A percentile compares a stretch with the other conserved stretches of the same genome.
These are phyloP conservation scores for Botryotinia calthae DNA, from an alignment of 2,329 filamentous ascomycete species.

Conservation along the genomic window DNA sequence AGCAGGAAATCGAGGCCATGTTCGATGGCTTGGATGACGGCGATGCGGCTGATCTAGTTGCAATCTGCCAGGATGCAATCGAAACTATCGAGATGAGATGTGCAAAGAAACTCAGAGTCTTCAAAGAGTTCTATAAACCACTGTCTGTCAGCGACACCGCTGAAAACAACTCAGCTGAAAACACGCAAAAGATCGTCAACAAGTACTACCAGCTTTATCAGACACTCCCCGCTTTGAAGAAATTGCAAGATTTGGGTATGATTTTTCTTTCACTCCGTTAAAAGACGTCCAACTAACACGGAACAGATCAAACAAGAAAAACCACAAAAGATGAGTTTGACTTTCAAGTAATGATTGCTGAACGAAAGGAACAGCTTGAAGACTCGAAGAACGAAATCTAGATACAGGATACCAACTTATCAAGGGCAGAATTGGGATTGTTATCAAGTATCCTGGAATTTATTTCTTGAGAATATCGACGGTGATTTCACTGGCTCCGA, in stretches of 20 bases:
- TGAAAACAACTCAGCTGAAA: not conserved
- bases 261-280: not conserved
- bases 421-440: not conserved
- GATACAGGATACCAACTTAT: not conserved
- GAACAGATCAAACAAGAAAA: not conserved
- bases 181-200: not conserved
- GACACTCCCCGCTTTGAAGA: not conserved
- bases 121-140: not conserved
- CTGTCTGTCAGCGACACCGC: not conserved
- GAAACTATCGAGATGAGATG: not conserved
- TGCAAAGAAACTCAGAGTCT: not conserved
- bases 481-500: fast-evolving
- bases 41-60: not conserved
- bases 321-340: not conserved
- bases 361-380: not conserved
- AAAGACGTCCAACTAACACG: not conserved
- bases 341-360: not conserved
- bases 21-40: not conserved
- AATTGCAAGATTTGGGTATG: not conserved
- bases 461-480: not conserved
- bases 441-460: not conserved
- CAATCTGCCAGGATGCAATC: not conserved
- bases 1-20: not conserved
- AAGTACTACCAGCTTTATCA: not conserved
- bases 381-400: not conserved